A percentile compares a stretch with the other conserved stretches of the same genome.
These are phyloP conservation scores for Apiotrichum brassicae DNA, from an alignment of 1,284 basidiomycete genomes.

Conservation along the genomic window DNA sequence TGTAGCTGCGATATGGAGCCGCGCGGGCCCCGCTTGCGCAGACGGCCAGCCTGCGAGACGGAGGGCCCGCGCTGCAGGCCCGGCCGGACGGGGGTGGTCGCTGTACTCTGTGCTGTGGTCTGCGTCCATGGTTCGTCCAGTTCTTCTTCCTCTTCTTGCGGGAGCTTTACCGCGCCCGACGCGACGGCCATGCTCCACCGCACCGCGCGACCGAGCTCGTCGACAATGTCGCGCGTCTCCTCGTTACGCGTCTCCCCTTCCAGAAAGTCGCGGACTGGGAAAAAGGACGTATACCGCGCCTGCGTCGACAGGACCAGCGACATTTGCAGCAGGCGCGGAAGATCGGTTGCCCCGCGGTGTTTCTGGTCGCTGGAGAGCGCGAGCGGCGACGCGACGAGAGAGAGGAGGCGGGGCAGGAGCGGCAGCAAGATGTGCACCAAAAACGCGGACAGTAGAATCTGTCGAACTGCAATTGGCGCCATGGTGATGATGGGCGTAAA, in stretches of 20 bases:
- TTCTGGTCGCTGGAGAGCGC: too few relatives aligned
- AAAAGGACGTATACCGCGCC: conserved; percentile 38
- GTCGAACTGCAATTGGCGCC: conserved; percentile 38
- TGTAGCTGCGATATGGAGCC: conserved; percentile 7
- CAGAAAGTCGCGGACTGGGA: conserved; percentile 15
- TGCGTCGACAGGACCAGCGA: conserved; percentile 45
- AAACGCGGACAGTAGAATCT: conserved; percentile 45
- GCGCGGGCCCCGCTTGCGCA: conserved; percentile 27
- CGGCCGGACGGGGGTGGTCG: conserved; percentile 1
- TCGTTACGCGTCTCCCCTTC: conserved; percentile 25
- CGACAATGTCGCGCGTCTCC: conserved; percentile 34
- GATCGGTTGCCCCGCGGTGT: conserved; percentile 20
- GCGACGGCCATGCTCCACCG: conserved; percentile 24
- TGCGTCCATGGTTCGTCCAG: neutral
- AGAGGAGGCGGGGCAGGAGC: conserved; percentile 37
- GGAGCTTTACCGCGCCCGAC: neutral
- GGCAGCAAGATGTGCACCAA: conserved; percentile 45
- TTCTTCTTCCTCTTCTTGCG: neutral
- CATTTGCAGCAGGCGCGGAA: conserved; percentile 43
- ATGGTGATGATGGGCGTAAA: conserved; percentile 9
- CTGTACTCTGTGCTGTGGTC: neutral
- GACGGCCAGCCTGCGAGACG: conserved; percentile 25
- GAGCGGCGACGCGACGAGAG: conserved; percentile 21
- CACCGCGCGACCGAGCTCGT: conserved; percentile 32
- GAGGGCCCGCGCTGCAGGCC: conserved; percentile 24